These are phyloP conservation scores for Streptanthus diversifolius DNA, from an alignment of 345 rosid genomes.

Conservation along the genomic window DNA sequence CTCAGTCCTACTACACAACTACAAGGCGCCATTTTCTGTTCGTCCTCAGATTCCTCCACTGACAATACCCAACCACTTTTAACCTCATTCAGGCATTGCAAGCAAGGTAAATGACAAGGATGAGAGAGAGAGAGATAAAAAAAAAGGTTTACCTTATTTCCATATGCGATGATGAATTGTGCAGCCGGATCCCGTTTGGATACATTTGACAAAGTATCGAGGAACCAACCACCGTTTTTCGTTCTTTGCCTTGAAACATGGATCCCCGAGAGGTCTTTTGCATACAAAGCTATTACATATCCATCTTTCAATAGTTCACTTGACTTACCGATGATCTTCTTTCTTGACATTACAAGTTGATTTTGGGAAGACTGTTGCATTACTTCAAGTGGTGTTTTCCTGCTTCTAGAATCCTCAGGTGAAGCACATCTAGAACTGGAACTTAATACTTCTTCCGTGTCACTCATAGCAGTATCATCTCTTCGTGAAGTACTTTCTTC, in stretches of 20 bases:
- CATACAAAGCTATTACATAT: conserved; percentile 74
- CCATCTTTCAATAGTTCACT: conserved; percentile 81
- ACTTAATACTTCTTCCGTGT: conserved; percentile 74
- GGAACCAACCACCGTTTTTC: conserved; percentile 98
- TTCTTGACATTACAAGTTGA: conserved; percentile 50
- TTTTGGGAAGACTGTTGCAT: conserved; percentile 50
- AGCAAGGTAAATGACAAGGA: not conserved
- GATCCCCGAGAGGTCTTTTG: conserved; percentile 64
- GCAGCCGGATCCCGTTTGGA: conserved; percentile 97
- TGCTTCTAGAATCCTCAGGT: conserved; percentile 73
- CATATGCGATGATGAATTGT: conserved; percentile 83
- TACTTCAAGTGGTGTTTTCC: conserved; percentile 74
- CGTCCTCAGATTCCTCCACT: not conserved
- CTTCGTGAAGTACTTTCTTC: conserved; percentile 69
- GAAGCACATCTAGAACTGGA: conserved; percentile 82
- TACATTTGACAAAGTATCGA: conserved; percentile 80
- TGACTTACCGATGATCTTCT: conserved; percentile 52
- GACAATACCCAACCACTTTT: not conserved
- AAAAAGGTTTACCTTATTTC: conserved; percentile 65
- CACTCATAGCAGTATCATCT: conserved; percentile 86
- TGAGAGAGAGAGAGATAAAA: not conserved
- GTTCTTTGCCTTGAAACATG: conserved; percentile 92
- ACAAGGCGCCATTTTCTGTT: not conserved
- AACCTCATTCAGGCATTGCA: not conserved
- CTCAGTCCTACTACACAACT: not conserved